These are phyloP conservation scores for Mycena rosella DNA, from an alignment of 768 basidiomycete species.

Conservation along the genomic window DNA sequence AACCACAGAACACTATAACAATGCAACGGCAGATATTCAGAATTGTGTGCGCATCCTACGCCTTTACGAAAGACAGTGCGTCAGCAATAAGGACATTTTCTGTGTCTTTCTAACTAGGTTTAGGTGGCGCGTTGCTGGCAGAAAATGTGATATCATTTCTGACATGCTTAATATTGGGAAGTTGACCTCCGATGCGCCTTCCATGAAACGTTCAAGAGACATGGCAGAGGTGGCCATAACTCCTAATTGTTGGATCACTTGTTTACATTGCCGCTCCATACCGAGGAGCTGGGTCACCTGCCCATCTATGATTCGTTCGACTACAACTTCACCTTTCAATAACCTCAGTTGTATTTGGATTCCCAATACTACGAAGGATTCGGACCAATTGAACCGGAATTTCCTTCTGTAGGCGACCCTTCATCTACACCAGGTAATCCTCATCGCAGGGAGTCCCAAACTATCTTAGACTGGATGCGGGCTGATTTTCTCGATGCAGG, in stretches of 20 bases:
- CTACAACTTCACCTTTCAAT: conserved; percentile 2
- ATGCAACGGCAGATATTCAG: conserved; percentile 53
- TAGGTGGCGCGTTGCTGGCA: conserved; percentile 28
- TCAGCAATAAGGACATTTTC: background rate
- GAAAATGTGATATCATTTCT: conserved; percentile 22
- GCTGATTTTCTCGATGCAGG: background rate
- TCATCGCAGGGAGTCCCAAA: too few relatives aligned
- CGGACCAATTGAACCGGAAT: background rate
- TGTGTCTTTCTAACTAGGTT: background rate
- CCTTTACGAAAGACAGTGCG: background rate
- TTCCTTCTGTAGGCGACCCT: background rate
- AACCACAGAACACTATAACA: conserved; percentile 41
- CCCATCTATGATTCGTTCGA: conserved; percentile 7
- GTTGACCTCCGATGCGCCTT: background rate
- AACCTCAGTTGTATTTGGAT: background rate
- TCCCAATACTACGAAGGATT: background rate
- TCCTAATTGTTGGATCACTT: conserved; percentile 10
- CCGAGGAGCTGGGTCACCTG: conserved; percentile 23
- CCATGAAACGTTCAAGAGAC: conserved; percentile 14
- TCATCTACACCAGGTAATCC: background rate
- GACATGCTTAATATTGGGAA: conserved; percentile 24
- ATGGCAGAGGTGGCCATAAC: background rate
- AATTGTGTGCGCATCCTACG: conserved; percentile 47
- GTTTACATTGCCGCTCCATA: conserved; percentile 23
- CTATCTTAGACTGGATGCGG: background rate